A percentile compares a stretch with the other conserved stretches of the same genome.
Evolutionary conservation across 345 rosid species (phyloP).

Genomic region (Hibiscus tridactylites): DNA sequence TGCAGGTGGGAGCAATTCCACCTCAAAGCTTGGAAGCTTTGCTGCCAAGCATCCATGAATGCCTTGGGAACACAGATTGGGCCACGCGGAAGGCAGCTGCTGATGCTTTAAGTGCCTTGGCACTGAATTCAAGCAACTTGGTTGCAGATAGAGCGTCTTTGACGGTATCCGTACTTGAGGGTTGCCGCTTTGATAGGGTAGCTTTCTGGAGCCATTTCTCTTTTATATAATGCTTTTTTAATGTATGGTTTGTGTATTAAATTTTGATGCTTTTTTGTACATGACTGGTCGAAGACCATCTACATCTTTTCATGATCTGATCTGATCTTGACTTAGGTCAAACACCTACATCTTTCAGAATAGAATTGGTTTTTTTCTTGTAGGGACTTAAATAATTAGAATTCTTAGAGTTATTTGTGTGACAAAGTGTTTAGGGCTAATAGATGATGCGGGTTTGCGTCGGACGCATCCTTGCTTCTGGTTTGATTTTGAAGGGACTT

Average conservation of each 20-base stretch:
- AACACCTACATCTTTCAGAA: not conserved
- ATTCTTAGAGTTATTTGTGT: not conserved
- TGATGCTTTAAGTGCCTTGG: constrained; percentile 69
- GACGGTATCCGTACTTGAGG: constrained; percentile 64
- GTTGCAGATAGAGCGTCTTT: constrained; percentile 53
- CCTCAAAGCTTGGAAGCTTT: constrained; percentile 77
- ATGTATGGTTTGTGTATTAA: not conserved
- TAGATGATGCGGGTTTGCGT: not conserved
- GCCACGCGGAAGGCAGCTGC: constrained; percentile 93
- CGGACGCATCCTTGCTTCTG: not conserved
- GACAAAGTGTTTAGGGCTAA: not conserved
- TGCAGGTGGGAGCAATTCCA: constrained; percentile 90
- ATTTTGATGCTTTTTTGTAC: not conserved
- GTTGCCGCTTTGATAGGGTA: constrained; percentile 96
- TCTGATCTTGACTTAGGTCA: not conserved
- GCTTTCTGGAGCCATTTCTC: constrained; percentile 8
- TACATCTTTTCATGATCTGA: not conserved
- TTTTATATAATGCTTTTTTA: not conserved
- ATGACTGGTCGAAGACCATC: not conserved
- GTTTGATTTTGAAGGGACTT: not conserved
- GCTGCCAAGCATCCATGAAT: constrained; percentile 77
- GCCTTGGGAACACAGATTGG: constrained; percentile 96
- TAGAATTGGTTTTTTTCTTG: not conserved
- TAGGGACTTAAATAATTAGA: not conserved
- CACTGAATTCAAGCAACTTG: constrained; percentile 68